Base-by-base conservation (phyloP, 2,329 filamentous ascomycete species). In the Aspergillus aculeatus region DNA sequence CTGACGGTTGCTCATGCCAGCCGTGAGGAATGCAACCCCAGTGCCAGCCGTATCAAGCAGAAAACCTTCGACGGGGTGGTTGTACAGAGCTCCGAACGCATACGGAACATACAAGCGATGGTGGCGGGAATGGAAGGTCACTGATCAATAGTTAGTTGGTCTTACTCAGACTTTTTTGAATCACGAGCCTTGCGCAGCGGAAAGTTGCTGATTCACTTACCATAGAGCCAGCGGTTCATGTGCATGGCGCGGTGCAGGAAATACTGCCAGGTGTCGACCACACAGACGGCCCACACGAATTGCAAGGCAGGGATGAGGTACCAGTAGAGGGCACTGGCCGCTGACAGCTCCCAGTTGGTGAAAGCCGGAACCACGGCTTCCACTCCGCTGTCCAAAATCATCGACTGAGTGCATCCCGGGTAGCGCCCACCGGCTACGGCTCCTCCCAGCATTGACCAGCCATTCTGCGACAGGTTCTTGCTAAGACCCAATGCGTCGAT, bases 201-300 rank as follows among this genome's bases (percentile, higher is more conserved):
- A 16, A 16, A 50, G 19, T 23, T 32, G 21, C 9, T 26, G 12
- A 6, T 31, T 14, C 6, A 84, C 90, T 77, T 82, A 95, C 91
- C 89, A 82, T 98, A 98, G 68, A 99, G 84, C 90, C 91, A 98
- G 77, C 91, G 93, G 81, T 98, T 97, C 81, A 95, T 83, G 78
- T 99, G 95, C 95, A 99, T 99, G 59, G 89, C 85, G 44, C 95
- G 91, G 78, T 99, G 95, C 69, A 94, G 84, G 78, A 97, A 96
- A 80, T 99, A 99, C 75, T 99, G 94, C 95, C 95, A 99, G 49
- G 92, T 95, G 78, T 99, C 95, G 67, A 98, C 85, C 65, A 96
- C 82, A 64, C 86, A 79, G 61, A 94, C 84, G 24, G 88, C 95
- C 53, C 90, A 71, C 59, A 85, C 78, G 72, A 96, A 90, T 75